Percentiles rank a stretch among this genome's conserved stretches.
These are phyloP conservation scores for Sclerotinia trifoliorum DNA, from an alignment of 2,329 filamentous ascomycete genomes.

Conservation along the genomic window DNA sequence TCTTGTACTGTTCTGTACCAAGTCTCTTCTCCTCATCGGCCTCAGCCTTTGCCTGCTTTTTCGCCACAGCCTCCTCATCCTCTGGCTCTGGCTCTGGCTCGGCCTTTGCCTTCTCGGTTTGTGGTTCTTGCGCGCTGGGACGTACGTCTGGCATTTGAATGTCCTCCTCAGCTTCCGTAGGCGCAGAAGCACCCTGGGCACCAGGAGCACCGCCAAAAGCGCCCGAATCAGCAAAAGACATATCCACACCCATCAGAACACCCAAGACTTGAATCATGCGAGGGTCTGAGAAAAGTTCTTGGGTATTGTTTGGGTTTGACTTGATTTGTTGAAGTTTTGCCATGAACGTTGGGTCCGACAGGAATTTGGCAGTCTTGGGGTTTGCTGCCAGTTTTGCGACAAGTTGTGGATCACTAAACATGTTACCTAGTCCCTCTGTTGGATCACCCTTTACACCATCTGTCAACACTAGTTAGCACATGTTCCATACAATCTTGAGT, in stretches of 20 bases:
- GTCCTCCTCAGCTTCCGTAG: slow-evolving; percentile 63
- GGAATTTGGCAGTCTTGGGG: slow-evolving; percentile 82
- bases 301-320: slow-evolving; percentile 75
- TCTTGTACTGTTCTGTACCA: slow-evolving; percentile 96
- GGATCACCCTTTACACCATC: slow-evolving; percentile 58
- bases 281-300: slow-evolving; percentile 82
- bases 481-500: slow-evolving; percentile 21
- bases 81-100: slow-evolving; percentile 60
- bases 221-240: slow-evolving; percentile 46
- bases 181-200: slow-evolving; percentile 5
- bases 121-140: slow-evolving; percentile 42
- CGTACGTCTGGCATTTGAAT: slow-evolving; percentile 74
- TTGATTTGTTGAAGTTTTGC: slow-evolving; percentile 78
- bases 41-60: slow-evolving; percentile 86
- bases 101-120: slow-evolving; percentile 53
- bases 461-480: slow-evolving; percentile 27
- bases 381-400: slow-evolving; percentile 88
- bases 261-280: slow-evolving; percentile 92
- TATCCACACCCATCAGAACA: slow-evolving; percentile 89
- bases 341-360: slow-evolving; percentile 87
- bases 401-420: slow-evolving; percentile 92
- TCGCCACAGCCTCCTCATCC: slow-evolving; percentile 79
- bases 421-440: slow-evolving; percentile 74
- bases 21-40: slow-evolving; percentile 93
- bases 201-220: slow-evolving; percentile 23